Base-by-base conservation (phyloP, 495 filamentous ascomycete species). In the Podospora bellae-mahoneyi region DNA sequence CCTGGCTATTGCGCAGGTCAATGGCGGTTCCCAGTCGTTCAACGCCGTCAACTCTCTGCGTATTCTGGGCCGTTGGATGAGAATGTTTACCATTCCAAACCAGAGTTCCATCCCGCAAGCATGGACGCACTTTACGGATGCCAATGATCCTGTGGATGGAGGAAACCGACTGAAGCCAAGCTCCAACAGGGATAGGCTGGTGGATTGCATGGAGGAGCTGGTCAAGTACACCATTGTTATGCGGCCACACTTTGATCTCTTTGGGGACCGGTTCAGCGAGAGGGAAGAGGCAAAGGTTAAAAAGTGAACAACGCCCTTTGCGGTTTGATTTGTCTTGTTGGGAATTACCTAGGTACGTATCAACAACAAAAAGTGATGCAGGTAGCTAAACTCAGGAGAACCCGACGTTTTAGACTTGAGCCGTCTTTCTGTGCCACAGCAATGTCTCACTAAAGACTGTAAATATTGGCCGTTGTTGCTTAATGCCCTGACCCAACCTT, bases 161-260 rank as follows among this genome's bases (percentile, higher is more conserved):
- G 84, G 78, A 10, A 84, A 84, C 56, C 74, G 88, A 34, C 71
- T 92, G 10, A 83, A 85, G 74, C 81, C 84, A 5, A 87, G 88
- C 78, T 80, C 83, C 0, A 91, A 90, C 71, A 75, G 90, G 39
- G 86, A 91, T 71, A 76, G 89, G 4, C 72, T 92, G 64, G 89
- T 92, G 19, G 90, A 92, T 80, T 91, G 88, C 68, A 90, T 90
- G 86, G 90, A 92, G 81, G 90, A 92, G 76, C 85, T 92, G 79
- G 88, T 91, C 4, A 91, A 91, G 73, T 91, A 89, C 74, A 90
- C 87, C 0, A 82, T 90, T 39, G 68, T 91, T 10, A 88, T 91
- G 85, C 77, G 88, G 64, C 84, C 85, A 32, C 83, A 88, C 67
- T 81, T 87, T 62, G 83, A 82, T 54, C 77, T 90, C 27, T 90